Percentiles rank a stretch among this genome's conserved stretches.
phyloP scores from a whole-genome alignment of 1,139 yeast genomes.

The Yamadazyma triangularis region DNA sequence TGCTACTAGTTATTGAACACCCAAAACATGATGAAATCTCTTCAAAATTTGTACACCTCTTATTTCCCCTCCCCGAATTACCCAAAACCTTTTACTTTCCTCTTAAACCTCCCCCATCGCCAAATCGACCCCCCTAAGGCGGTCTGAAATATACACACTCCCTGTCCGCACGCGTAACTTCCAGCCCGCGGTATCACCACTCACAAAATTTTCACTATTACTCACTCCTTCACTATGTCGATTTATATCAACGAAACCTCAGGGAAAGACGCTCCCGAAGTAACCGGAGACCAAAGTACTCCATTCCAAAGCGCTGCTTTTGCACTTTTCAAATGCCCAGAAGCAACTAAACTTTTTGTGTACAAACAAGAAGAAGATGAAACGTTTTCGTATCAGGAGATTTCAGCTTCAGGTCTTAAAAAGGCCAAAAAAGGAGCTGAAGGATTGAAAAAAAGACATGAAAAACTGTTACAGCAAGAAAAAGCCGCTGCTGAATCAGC shows the following conservation, averaged over 20 bases:
- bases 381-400: constrained; percentile 61
- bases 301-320: constrained; percentile 85
- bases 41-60: no score
- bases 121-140: background rate
- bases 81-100: no score
- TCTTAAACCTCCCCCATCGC: background rate
- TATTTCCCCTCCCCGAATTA: no score
- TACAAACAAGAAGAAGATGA: constrained; percentile 59
- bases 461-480: constrained; percentile 67
- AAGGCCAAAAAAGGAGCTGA: constrained; percentile 97
- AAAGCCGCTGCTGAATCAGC: constrained; percentile 62
- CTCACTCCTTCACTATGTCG: constrained; percentile 17
- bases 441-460: constrained; percentile 83
- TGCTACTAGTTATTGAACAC: no score
- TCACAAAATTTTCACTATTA: constrained; percentile 2
- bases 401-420: constrained; percentile 89
- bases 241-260: constrained; percentile 67
- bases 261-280: constrained; percentile 59
- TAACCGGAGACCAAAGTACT: constrained; percentile 53
- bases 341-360: constrained; percentile 58
- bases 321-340: constrained; percentile 61
- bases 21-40: no score
- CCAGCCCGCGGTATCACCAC: constrained; percentile 1
- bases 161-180: background rate
- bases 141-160: background rate